A percentile compares a stretch with the other conserved stretches of the same genome.
phyloP scores from a whole-genome alignment of 495 filamentous ascomycete genomes.

The Xeromyces bisporus region DNA sequence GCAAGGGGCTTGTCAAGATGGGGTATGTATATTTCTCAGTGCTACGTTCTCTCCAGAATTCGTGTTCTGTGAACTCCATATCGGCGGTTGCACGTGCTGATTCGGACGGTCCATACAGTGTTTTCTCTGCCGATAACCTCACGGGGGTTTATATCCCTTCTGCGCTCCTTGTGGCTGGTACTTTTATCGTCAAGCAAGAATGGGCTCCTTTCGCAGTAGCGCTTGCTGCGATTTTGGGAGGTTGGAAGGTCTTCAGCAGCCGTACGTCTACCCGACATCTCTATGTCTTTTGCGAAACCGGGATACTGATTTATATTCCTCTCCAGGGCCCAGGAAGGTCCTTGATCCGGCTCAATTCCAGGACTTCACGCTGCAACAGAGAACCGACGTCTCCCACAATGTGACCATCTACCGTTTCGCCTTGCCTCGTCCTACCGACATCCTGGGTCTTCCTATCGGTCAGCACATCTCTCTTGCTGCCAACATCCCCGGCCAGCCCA shows the following conservation, averaged over 20 bases:
- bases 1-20: conserved; percentile 13
- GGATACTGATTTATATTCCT: too few species aligned
- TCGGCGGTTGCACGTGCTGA: too few species aligned
- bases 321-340: conserved; percentile 53
- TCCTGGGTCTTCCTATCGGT: conserved; percentile 92
- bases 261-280: too few species aligned
- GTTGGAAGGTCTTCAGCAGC: conserved; percentile 40
- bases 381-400: conserved; percentile 89
- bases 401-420: conserved; percentile 93
- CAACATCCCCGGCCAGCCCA: conserved; percentile 52
- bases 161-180: conserved; percentile 60
- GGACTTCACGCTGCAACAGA: conserved; percentile 75
- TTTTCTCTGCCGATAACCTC: conserved; percentile 36
- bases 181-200: conserved; percentile 59
- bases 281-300: too few species aligned
- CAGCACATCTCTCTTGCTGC: conserved; percentile 96
- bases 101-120: conserved; percentile 14
- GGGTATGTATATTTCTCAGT: too few species aligned
- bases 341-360: conserved; percentile 80
- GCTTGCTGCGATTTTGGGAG: conserved; percentile 40
- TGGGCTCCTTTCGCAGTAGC: conserved; percentile 57
- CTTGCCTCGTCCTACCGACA: conserved; percentile 56
- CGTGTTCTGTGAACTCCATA: too few species aligned
- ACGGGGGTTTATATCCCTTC: conserved; percentile 74
- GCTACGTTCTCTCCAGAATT: too few species aligned